phyloP scores from a whole-genome alignment of 2,329 filamentous ascomycete species.

The Ophiostoma himal-ulmi region DNA sequence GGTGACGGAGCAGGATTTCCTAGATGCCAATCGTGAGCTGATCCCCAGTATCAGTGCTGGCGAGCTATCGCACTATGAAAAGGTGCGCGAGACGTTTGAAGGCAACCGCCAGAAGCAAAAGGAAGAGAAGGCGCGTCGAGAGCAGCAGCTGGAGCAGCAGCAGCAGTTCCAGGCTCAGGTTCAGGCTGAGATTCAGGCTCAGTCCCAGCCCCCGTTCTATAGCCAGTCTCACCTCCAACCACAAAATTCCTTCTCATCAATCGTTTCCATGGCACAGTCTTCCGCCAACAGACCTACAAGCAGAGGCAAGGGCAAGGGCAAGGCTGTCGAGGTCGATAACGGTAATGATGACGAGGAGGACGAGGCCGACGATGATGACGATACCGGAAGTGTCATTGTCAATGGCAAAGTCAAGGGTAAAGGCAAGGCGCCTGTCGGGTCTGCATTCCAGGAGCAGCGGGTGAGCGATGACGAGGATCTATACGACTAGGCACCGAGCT shows the following conservation, averaged over 20 bases:
- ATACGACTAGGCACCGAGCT: constrained; percentile 38
- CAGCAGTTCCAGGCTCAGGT: constrained; percentile 16
- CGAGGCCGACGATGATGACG: constrained; percentile 34
- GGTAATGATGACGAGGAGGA: constrained; percentile 14
- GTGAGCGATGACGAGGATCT: constrained; percentile 53
- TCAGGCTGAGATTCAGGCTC: not conserved
- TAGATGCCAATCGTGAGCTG: constrained; percentile 72
- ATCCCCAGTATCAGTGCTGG: constrained; percentile 91
- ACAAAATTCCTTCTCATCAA: not conserved
- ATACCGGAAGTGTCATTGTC: constrained; percentile 34
- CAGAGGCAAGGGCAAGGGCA: constrained; percentile 9
- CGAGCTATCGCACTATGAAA: constrained; percentile 85
- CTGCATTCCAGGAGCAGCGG: constrained; percentile 45
- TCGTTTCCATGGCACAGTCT: not conserved
- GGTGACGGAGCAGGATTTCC: constrained; percentile 85
- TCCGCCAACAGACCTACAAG: not conserved
- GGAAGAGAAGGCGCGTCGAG: constrained; percentile 31
- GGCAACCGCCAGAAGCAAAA: constrained; percentile 46
- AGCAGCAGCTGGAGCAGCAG: constrained; percentile 30
- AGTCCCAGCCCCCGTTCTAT: not conserved
- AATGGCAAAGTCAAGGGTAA: constrained; percentile 45
- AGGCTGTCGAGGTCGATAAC: not conserved
- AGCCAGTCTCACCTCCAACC: not conserved
- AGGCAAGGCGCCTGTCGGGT: constrained; percentile 39
- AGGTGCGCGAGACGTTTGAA: constrained; percentile 78